Base-by-base conservation (phyloP, 2,329 filamentous ascomycete species). In the Talaromyces sp. region DNA sequence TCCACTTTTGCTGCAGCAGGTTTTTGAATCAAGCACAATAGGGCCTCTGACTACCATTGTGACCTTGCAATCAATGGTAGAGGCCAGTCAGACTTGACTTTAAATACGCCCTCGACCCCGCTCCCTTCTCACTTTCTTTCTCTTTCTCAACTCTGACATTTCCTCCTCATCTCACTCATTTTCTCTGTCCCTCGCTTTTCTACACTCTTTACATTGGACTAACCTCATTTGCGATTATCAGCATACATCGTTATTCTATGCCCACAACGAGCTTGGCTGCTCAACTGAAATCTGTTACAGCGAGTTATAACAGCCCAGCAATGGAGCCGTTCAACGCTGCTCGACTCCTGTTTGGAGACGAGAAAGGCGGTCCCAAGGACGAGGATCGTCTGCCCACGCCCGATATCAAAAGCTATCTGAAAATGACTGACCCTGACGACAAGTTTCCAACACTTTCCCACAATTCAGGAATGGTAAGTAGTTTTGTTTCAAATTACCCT, bases 191-290 rank as follows among this genome's bases (percentile, higher is more conserved):
- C 13, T 45, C 19, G 19, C 27, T 35, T 54, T 45, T 7, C 24
- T n/a, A 41, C 41, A 52, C 33, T 35, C 31, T 35, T 56, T 37
- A 56, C 56, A 1, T 31, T 19, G 14, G 13, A 27, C 22, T 43
- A 24, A 45, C 19, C 41, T 45, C 19, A 43, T n/a, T 37, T 41
- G 16, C 48, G 11, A 45, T 37, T 9, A 45, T 33, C 71, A 96
- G 92, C 70, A 84, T 89, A 67, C 96, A 97, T 76, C 90, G 94
- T 69, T 96, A 96, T 78, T 97, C 94, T 4, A 93, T 97, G 90
- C 94, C 94, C 37, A 90, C 94, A 60, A 92, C 72, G 39, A 76
- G 75, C 22, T 68, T 77, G 45, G 73, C 70, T 50, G 72, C 72
- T 57, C 70, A 76, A 31, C 64, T 73, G 33, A 74, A 75, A n/a